Evolutionary conservation across 2,329 filamentous ascomycete species (phyloP).

Genomic region (Penicillium occitanis): DNA sequence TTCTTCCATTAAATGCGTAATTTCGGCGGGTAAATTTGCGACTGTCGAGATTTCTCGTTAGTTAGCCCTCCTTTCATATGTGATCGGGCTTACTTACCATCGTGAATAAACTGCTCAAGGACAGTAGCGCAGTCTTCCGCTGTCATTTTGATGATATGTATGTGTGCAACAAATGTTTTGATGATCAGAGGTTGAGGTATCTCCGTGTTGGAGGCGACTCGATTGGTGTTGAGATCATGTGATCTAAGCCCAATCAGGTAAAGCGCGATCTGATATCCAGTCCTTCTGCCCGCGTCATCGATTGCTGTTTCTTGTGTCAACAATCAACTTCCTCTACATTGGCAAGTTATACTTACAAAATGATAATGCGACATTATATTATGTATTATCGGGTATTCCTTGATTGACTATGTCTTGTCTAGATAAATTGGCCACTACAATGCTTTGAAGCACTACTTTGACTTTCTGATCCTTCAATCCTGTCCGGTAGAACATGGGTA

Average conservation of each 20-base stretch:
- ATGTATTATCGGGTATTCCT: too few relatives aligned
- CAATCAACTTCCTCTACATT: background rate
- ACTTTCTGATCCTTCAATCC: background rate
- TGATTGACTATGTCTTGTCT: background rate
- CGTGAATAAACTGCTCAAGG: constrained; percentile 65
- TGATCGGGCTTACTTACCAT: constrained; percentile 46
- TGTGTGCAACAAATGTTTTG: background rate
- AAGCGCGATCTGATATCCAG: constrained; percentile 3
- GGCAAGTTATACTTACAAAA: background rate
- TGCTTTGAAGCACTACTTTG: background rate
- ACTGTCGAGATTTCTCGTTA: constrained; percentile 29
- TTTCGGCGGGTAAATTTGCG: constrained; percentile 62
- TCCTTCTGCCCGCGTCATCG: constrained; percentile 1
- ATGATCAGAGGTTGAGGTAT: background rate
- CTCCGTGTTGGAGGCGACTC: background rate
- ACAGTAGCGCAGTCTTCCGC: constrained; percentile 63
- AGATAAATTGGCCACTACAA: background rate
- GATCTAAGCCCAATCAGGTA: background rate
- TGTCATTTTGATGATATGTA: constrained; percentile 12
- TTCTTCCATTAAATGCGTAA: constrained; percentile 65
- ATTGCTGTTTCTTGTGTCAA: background rate
- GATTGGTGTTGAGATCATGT: background rate
- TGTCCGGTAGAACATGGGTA: background rate
- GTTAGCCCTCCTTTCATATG: background rate
- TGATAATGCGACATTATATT: background rate